phyloP scores from a whole-genome alignment of 2,329 filamentous ascomycete genomes.

The Penicillium sp. region DNA sequence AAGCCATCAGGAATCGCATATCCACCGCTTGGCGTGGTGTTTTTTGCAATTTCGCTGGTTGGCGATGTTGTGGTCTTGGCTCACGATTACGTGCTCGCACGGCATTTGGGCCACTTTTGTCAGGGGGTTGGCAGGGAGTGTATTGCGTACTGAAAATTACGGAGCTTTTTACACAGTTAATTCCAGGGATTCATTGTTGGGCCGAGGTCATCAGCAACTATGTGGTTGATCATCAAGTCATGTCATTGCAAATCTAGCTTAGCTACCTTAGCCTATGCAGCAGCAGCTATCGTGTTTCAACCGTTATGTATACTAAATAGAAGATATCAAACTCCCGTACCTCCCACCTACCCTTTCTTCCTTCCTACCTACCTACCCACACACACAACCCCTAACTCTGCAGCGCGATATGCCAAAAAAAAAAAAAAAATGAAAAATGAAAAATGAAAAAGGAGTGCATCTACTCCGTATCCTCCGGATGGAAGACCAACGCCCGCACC shows the following conservation, averaged over 20 bases:
- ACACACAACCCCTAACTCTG: not conserved
- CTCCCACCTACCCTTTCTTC: too few relatives aligned
- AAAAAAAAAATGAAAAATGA: too few relatives aligned
- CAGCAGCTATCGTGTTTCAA: too few relatives aligned
- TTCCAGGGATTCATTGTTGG: not conserved
- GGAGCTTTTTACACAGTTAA: too few relatives aligned
- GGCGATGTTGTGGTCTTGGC: constrained; percentile 32
- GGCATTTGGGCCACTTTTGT: constrained; percentile 25
- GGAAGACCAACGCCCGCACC: constrained; percentile 60
- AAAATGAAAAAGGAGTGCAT: not conserved
- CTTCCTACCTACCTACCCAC: not conserved
- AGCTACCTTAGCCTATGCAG: not conserved
- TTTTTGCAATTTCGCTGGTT: not conserved
- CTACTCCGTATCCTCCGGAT: constrained; percentile 44
- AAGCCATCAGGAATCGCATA: not conserved
- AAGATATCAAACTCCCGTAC: not conserved
- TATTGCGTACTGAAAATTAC: not conserved
- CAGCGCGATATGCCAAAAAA: too few relatives aligned
- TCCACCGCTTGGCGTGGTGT: not conserved
- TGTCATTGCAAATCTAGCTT: not conserved
- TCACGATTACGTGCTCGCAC: constrained; percentile 41
- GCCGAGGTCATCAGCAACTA: not conserved
- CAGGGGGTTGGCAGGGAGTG: too few relatives aligned
- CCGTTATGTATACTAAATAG: too few relatives aligned
- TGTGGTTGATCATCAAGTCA: not conserved